phyloP scores from a whole-genome alignment of 2,329 filamentous ascomycete genomes.

The Scleromitrula shiraiana region DNA sequence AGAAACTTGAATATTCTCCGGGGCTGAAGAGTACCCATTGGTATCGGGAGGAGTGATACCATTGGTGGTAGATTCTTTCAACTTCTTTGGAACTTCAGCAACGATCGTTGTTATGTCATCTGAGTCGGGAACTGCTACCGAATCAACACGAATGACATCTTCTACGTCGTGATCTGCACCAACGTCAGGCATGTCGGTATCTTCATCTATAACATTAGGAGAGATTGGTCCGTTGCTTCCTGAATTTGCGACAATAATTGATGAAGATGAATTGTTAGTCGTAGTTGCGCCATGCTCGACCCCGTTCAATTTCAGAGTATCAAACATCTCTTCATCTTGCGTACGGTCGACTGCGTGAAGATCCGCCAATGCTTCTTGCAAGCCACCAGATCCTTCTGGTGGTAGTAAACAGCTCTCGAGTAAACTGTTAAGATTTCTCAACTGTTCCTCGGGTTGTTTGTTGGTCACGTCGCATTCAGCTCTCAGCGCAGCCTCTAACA shows the following conservation, averaged over 20 bases:
- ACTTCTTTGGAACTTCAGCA: slow-evolving; percentile 14
- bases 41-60: slow-evolving; percentile 37
- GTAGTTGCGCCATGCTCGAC: too few relatives aligned
- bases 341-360: slow-evolving; percentile 36
- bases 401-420: slow-evolving; percentile 54
- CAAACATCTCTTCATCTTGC: slow-evolving; percentile 32
- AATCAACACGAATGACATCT: slow-evolving; percentile 7
- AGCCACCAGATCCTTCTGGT: slow-evolving; percentile 5
- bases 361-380: slow-evolving; percentile 1
- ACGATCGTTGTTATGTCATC: slow-evolving; percentile 22
- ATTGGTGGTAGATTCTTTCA: slow-evolving; percentile 23
- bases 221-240: neutral
- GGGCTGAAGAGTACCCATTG: slow-evolving; percentile 35
- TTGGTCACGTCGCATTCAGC: slow-evolving; percentile 76
- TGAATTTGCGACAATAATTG: slow-evolving; percentile 3
- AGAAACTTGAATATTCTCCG: slow-evolving; percentile 15
- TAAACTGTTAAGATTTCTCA: slow-evolving; percentile 66
- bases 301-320: neutral
- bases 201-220: slow-evolving; percentile 26
- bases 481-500: slow-evolving; percentile 65
- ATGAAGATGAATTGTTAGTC: too few relatives aligned
- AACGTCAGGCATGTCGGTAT: slow-evolving; percentile 32
- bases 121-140: slow-evolving; percentile 8
- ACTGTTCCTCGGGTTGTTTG: slow-evolving; percentile 59
- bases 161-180: slow-evolving; percentile 20